Percentiles rank a stretch among this genome's conserved stretches.
These are phyloP conservation scores for Lactifluus volemus DNA, from an alignment of 768 basidiomycete genomes.

Conservation along the genomic window DNA sequence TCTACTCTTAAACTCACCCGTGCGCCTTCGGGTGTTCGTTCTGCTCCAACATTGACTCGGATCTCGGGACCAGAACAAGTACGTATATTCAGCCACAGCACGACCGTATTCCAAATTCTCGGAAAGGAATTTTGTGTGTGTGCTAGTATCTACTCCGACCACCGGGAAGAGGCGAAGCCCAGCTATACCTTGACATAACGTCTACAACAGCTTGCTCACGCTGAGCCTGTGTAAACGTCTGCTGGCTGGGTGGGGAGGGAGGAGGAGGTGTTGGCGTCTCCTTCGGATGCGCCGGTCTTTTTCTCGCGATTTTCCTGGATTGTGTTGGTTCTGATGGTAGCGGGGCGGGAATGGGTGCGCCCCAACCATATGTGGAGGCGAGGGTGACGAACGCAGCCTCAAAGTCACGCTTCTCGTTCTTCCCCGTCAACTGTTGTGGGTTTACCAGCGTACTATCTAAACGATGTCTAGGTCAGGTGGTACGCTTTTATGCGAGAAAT, in stretches of 20 bases:
- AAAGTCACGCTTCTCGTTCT: not conserved
- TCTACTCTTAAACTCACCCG: no score
- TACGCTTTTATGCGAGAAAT: not conserved
- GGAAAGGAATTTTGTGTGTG: no score
- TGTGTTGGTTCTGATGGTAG: not conserved
- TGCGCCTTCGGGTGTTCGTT: no score
- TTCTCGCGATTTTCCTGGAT: not conserved
- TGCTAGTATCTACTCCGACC: not conserved
- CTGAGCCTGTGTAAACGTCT: not conserved
- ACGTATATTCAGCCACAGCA: no score
- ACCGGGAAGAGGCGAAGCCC: not conserved
- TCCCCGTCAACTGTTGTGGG: not conserved
- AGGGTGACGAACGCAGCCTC: not conserved
- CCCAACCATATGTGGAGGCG: not conserved
- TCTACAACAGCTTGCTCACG: conserved; percentile 1
- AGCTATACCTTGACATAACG: not conserved
- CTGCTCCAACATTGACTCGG: no score
- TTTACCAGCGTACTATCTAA: not conserved
- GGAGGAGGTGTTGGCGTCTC: not conserved
- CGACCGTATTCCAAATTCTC: no score
- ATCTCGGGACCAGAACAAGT: no score
- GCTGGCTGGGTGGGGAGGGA: not conserved
- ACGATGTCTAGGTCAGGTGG: not conserved
- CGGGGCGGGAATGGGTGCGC: not conserved
- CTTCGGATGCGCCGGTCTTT: not conserved